Percentiles rank a stretch among this genome's conserved stretches.
These are phyloP conservation scores for Yamadazyma sp. DNA, from an alignment of 805 yeast genomes.

Conservation along the genomic window DNA sequence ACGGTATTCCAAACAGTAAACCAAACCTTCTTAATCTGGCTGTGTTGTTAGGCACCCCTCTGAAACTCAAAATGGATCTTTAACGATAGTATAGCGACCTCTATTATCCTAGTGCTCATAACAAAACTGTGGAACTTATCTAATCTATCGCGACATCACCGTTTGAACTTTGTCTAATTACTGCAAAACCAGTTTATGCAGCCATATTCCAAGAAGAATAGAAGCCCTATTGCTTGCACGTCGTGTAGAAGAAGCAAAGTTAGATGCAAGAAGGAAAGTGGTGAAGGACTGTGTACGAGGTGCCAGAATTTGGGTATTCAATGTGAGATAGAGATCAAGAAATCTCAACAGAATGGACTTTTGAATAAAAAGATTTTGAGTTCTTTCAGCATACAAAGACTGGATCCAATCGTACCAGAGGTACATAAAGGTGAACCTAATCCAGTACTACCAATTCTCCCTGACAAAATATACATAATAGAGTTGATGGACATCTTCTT, in stretches of 20 bases:
- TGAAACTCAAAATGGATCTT: too few relatives aligned
- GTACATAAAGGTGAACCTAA: too few relatives aligned
- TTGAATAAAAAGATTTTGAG: conserved; percentile 2
- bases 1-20: too few relatives aligned
- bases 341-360: conserved; percentile 20
- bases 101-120: too few relatives aligned
- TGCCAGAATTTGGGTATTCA: conserved; percentile 18
- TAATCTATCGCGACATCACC: not conserved
- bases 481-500: conserved; percentile 25
- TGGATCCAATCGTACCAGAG: too few relatives aligned
- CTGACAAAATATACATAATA: conserved; percentile 17
- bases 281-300: conserved; percentile 17
- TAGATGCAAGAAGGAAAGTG: conserved; percentile 9
- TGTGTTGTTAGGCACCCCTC: too few relatives aligned
- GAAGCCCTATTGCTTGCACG: conserved; percentile 14
- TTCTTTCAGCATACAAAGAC: too few relatives aligned
- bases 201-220: conserved; percentile 14
- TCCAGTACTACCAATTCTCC: conserved; percentile 15
- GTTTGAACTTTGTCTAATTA: not conserved
- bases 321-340: conserved; percentile 22
- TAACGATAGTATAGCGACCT: too few relatives aligned
- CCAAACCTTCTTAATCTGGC: too few relatives aligned
- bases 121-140: conserved; percentile 2
- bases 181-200: not conserved
- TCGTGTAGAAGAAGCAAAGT: conserved; percentile 14